phyloP scores from a whole-genome alignment of 2,329 filamentous ascomycete species.

The Rhynchosporium secalis region DNA sequence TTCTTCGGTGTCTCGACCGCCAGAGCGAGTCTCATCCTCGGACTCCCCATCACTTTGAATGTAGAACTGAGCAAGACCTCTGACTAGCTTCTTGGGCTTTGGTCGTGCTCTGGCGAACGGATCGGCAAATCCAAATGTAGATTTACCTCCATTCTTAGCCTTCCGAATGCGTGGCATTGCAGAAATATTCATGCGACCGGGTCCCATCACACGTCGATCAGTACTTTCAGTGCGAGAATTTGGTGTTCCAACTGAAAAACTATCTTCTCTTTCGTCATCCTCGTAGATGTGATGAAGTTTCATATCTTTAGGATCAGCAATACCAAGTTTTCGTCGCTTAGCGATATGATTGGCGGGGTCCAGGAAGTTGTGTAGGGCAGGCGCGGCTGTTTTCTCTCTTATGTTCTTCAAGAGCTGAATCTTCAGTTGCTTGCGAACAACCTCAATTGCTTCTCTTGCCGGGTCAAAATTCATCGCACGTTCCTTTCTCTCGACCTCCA shows the following conservation, averaged over 20 bases:
- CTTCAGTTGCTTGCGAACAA: slow-evolving; percentile 76
- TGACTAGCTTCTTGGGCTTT: slow-evolving; percentile 49
- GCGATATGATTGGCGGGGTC: slow-evolving; percentile 77
- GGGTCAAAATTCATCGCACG: slow-evolving; percentile 87
- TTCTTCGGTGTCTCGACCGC: slow-evolving; percentile 78
- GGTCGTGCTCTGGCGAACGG: slow-evolving; percentile 63
- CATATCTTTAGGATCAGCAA: slow-evolving; percentile 66
- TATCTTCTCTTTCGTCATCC: slow-evolving; percentile 59
- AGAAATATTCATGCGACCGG: slow-evolving; percentile 58
- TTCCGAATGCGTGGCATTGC: slow-evolving; percentile 76
- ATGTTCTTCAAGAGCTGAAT: slow-evolving; percentile 89
- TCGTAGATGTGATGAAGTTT: slow-evolving; percentile 57
- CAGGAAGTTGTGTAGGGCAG: slow-evolving; percentile 76
- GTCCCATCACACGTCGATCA: slow-evolving; percentile 51
- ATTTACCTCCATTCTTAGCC: slow-evolving; percentile 57
- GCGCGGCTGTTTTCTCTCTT: slow-evolving; percentile 81
- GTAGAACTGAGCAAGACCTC: slow-evolving; percentile 43
- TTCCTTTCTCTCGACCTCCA: slow-evolving; percentile 88
- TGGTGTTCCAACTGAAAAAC: slow-evolving; percentile 64
- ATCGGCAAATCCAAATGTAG: slow-evolving; percentile 65
- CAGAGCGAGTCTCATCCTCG: slow-evolving; percentile 64
- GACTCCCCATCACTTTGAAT: slow-evolving; percentile 79
- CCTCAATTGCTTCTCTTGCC: slow-evolving; percentile 77
- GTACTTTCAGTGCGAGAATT: slow-evolving; percentile 62
- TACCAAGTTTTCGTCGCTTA: slow-evolving; percentile 78